Conservation (phyloP, 2,329 filamentous ascomycete genomes). For the Eutypa lata region DNA sequence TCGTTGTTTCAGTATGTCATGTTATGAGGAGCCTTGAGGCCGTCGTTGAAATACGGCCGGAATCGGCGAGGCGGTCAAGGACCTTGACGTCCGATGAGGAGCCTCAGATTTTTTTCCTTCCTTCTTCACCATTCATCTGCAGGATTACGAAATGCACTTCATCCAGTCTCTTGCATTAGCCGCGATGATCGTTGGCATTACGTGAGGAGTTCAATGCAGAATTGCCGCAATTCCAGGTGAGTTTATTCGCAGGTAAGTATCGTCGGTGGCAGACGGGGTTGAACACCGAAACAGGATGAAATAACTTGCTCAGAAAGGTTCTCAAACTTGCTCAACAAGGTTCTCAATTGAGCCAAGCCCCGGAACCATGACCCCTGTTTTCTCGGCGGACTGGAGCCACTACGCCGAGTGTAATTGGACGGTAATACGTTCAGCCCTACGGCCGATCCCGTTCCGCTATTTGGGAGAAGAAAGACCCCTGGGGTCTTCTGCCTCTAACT, state of each 20-base stretch:
- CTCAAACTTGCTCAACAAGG: background rate
- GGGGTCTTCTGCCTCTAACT: too few species aligned
- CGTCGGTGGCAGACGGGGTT: too few species aligned
- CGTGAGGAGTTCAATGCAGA: background rate
- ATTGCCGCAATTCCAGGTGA: background rate
- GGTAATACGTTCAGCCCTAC: background rate
- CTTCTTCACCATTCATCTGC: too few species aligned
- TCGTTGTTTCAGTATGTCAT: too few species aligned
- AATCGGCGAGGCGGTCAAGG: too few species aligned
- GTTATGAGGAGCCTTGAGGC: too few species aligned
- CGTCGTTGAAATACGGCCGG: too few species aligned
- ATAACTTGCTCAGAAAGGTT: background rate
- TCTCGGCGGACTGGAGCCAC: background rate
- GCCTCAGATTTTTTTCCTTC: too few species aligned
- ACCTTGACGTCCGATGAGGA: too few species aligned
- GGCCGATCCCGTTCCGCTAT: background rate
- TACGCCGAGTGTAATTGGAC: background rate
- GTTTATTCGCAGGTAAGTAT: too few species aligned
- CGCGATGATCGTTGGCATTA: background rate
- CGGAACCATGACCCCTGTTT: background rate
- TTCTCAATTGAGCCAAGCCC: background rate
- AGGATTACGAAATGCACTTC: too few species aligned
- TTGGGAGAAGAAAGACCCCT: background rate
- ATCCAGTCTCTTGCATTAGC: background rate
- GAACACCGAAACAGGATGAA: too few species aligned